Percentiles rank a stretch among this genome's conserved stretches.
Evolutionary conservation across 768 basidiomycete genomes (phyloP).

Genomic region (Mycena indigotica): DNA sequence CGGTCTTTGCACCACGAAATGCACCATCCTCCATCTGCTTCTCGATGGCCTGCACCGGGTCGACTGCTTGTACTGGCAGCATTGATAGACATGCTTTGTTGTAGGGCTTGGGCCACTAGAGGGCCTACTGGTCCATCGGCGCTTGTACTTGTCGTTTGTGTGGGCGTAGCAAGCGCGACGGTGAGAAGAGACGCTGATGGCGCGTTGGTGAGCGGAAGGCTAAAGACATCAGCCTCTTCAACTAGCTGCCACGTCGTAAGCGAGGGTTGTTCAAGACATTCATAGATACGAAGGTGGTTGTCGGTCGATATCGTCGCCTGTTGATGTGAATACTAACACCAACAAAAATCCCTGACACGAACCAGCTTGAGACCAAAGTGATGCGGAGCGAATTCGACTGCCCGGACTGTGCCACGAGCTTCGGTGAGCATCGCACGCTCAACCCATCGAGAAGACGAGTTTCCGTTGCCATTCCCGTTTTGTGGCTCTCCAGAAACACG

Average conservation of each 20-base stretch:
- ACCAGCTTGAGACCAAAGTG: slow-evolving; percentile 90
- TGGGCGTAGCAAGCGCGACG: slow-evolving; percentile 68
- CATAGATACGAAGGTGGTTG: slow-evolving; percentile 85
- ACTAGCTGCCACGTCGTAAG: slow-evolving; percentile 74
- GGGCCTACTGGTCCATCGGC: slow-evolving; percentile 61
- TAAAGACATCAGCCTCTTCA: slow-evolving; percentile 75
- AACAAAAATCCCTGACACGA: too few species aligned
- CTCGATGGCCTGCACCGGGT: slow-evolving; percentile 60
- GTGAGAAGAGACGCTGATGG: slow-evolving; percentile 48
- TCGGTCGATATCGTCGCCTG: slow-evolving; percentile 91
- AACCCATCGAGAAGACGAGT: slow-evolving; percentile 62
- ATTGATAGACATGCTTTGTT: slow-evolving; percentile 48
- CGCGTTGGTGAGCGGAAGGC: slow-evolving; percentile 43
- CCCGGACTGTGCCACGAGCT: slow-evolving; percentile 81
- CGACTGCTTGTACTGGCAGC: slow-evolving; percentile 27
- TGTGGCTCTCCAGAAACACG: slow-evolving; percentile 14
- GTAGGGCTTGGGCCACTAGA: slow-evolving; percentile 65
- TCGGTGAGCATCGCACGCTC: slow-evolving; percentile 78
- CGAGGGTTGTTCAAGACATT: slow-evolving; percentile 79
- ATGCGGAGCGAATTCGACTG: slow-evolving; percentile 85
- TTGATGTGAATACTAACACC: too few species aligned
- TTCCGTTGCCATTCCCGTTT: slow-evolving; percentile 25
- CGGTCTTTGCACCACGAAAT: slow-evolving; percentile 95
- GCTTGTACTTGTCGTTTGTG: slow-evolving; percentile 59
- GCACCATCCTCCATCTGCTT: slow-evolving; percentile 92